Conservation (phyloP, 2,329 filamentous ascomycete species). For the Colletotrichum sp. region DNA sequence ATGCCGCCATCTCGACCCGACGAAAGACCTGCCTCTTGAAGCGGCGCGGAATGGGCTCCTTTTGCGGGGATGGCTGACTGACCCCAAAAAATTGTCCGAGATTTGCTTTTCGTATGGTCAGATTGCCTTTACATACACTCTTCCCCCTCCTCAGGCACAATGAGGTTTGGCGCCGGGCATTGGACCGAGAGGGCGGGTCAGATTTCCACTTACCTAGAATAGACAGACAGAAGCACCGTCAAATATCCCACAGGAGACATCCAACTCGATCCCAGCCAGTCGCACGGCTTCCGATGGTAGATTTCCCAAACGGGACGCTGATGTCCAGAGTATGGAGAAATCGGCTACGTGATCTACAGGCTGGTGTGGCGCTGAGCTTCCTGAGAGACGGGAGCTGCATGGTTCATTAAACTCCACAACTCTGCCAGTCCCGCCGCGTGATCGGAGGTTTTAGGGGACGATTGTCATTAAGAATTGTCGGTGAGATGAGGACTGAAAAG, state of each 20-base stretch:
- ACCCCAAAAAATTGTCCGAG: constrained; percentile 2
- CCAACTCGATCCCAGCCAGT: neutral
- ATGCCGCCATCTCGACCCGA: neutral
- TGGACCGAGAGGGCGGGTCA: neutral
- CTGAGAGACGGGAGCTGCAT: neutral
- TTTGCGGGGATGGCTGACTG: neutral
- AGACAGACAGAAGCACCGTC: neutral
- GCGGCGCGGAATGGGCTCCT: neutral
- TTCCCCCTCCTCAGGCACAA: neutral
- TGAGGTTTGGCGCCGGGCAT: neutral
- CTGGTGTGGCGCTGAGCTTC: neutral
- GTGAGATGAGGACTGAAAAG: neutral
- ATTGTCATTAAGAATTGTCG: neutral
- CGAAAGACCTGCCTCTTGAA: neutral
- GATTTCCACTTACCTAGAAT: constrained; percentile 2
- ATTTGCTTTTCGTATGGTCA: constrained; percentile 7
- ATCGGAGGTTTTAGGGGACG: neutral
- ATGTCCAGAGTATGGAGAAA: neutral
- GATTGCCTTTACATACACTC: neutral
- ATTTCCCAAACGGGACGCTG: neutral
- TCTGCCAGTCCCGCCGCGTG: neutral
- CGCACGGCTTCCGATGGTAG: neutral
- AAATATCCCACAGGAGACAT: neutral
- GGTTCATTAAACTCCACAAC: neutral
- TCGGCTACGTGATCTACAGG: neutral